Evolutionary conservation across 176 grass and related monocot species (phyloP).

Genomic region (Leersia perrieri): DNA sequence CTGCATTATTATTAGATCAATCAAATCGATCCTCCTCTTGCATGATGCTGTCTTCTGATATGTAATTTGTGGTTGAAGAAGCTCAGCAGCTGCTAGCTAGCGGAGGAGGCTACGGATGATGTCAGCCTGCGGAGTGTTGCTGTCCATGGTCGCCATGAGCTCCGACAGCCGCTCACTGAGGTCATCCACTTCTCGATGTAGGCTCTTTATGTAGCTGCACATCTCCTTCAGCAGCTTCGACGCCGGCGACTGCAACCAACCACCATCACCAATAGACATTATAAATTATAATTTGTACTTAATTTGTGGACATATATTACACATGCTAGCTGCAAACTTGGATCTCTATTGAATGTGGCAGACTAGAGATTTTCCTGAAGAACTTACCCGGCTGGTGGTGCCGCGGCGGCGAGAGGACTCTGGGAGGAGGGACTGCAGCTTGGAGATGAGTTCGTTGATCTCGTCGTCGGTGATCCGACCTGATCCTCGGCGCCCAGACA

Average conservation of each 20-base stretch:
- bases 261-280: background rate
- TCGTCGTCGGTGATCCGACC: conserved; percentile 41
- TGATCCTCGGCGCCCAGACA: conserved; percentile 21
- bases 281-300: too few species aligned
- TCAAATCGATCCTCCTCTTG: too few species aligned
- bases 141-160: conserved; percentile 38
- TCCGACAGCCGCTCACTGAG: conserved; percentile 30
- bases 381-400: conserved; percentile 15
- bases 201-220: conserved; percentile 34
- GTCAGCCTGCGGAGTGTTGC: conserved; percentile 27
- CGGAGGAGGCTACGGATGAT: conserved; percentile 25
- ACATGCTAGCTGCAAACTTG: too few species aligned
- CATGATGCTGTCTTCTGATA: background rate
- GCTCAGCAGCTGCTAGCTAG: background rate
- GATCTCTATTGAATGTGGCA: background rate
- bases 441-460: conserved; percentile 80
- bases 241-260: background rate
- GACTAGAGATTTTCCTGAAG: background rate
- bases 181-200: conserved; percentile 30
- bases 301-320: too few species aligned
- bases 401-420: conserved; percentile 17
- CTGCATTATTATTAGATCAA: background rate
- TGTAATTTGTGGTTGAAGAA: background rate
- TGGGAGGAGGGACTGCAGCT: conserved; percentile 67
- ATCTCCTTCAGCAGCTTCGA: conserved; percentile 30